A percentile compares a stretch with the other conserved stretches of the same genome.
These are phyloP conservation scores for Eimeria maxima DNA, from an alignment of 169 alveolate genomes.

Conservation along the genomic window DNA sequence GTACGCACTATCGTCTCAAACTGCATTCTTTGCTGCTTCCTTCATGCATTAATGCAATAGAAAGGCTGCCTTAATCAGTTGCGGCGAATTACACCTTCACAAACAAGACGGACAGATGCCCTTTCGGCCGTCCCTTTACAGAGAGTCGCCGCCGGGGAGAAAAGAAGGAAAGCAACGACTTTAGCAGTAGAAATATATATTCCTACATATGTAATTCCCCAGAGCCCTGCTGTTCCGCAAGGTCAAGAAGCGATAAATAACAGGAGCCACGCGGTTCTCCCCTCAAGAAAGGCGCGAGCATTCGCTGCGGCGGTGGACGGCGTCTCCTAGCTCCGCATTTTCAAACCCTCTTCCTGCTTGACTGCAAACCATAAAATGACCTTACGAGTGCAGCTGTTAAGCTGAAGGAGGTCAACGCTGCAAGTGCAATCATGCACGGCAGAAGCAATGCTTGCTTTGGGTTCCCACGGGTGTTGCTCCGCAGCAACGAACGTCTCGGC, in stretches of 20 bases:
- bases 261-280: neutral
- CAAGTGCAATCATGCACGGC: neutral
- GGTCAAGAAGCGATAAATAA: neutral
- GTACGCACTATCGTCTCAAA: neutral
- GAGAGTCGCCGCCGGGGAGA: neutral
- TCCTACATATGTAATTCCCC: neutral
- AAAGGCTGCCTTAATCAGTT: neutral
- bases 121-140: neutral
- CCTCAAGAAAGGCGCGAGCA: neutral
- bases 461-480: neutral
- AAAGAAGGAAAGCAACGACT: neutral
- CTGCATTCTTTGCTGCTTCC: neutral
- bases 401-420: neutral
- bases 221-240: neutral
- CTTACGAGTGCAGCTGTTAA: neutral
- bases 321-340: neutral
- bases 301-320: neutral
- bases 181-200: neutral
- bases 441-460: neutral
- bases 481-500: neutral
- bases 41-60: neutral
- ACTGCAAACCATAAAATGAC: neutral
- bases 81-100: neutral
- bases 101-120: neutral
- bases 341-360: neutral